Base-by-base conservation (phyloP, 331 rosid genomes). In the Malus hybrid region DNA sequence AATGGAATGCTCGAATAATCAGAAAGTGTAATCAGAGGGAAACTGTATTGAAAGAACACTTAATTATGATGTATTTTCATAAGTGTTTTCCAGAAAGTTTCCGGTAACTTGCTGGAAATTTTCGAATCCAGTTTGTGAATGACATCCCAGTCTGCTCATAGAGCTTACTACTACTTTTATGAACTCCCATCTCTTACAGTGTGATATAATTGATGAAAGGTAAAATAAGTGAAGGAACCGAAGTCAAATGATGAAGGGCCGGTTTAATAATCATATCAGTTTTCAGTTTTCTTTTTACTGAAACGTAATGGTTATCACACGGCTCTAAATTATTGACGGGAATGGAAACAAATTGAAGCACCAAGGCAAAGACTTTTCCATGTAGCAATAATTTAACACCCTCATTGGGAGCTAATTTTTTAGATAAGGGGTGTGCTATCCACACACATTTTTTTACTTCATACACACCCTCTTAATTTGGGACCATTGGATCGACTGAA, bases 1-100 rank as follows among this genome's bases (percentile, higher is more conserved):
- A 50, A 88, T 26, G 77, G 84, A 78, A 80, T 77, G 84, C 63
- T 71, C 79, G 52, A 74, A 77, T 78, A 72, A 83, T 71, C 69
- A 60, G 65, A 30, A 42, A 42, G 78, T 81, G 88, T 75, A 77
- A 72, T 82, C 75, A 55, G 79, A 79, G 75, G 79, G 72, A 72
- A 82, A 72, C 66, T 73, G 74, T 46, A 24, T 72, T 69, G 68
- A 66, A 75, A 58, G 77, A 83, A 79, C 75, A 70, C 74, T 20
- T 74, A 28, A 13, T 24, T 61, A 72, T 86, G 74, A 71, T 79
- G 72, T 67, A 66, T 63, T 75, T 52, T 63, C 56, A 15, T 30
- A 34, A 77, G 58, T 71, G 61, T 71, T 75, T 64, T 82, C 71
- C 76, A 55, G 30, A 64, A 75, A 77, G 74, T 42, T 75, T 64